A percentile compares a stretch with the other conserved stretches of the same genome.
Evolutionary conservation across 257 asterid species (phyloP).

Genomic region (Solanum etuberosum): DNA sequence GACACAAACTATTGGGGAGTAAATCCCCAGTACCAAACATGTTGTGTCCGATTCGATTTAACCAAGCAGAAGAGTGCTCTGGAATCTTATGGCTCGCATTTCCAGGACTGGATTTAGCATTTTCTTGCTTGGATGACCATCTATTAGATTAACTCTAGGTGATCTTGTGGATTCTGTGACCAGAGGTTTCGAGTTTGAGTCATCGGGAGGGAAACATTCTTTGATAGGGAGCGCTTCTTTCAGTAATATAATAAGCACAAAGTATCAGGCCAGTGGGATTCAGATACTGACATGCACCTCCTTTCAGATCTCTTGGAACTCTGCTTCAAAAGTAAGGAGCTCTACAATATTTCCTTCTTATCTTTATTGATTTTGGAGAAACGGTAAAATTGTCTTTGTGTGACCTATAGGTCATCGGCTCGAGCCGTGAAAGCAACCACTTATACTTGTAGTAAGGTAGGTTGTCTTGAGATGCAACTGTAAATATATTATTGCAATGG

Average conservation of each 20-base stretch:
- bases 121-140: background rate
- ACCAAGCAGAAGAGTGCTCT: background rate
- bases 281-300: background rate
- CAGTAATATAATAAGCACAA: background rate
- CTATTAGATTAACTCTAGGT: background rate
- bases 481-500: background rate
- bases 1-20: background rate
- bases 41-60: background rate
- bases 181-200: background rate
- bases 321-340: background rate
- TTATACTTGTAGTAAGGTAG: background rate
- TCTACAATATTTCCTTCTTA: background rate
- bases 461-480: background rate
- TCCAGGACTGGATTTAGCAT: background rate
- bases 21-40: background rate
- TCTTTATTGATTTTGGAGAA: background rate
- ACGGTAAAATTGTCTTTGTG: background rate
- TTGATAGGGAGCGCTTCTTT: background rate
- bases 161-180: background rate
- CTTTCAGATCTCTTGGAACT: background rate
- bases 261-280: background rate
- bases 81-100: background rate
- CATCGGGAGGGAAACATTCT: background rate
- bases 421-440: background rate
- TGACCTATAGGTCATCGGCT: background rate